Percentiles rank a stretch among this genome's conserved stretches.
phyloP scores from a whole-genome alignment of 2,329 filamentous ascomycete genomes.

The Monosporascus sp. region DNA sequence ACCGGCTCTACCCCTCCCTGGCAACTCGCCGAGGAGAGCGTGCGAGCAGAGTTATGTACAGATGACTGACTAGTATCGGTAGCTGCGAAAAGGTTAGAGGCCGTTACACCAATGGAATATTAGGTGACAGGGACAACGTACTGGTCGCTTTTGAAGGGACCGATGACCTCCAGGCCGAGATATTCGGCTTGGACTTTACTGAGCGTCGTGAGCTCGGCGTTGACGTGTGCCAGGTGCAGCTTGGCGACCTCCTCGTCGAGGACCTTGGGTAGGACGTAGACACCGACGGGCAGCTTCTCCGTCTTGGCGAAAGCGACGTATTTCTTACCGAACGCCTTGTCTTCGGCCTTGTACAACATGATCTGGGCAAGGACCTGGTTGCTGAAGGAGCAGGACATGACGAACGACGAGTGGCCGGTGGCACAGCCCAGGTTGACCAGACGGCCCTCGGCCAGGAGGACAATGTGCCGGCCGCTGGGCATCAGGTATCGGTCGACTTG shows the following conservation, averaged over 20 bases:
- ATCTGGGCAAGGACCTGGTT: slow-evolving; percentile 99
- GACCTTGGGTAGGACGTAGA: slow-evolving; percentile 98
- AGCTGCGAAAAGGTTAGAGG: slow-evolving; percentile 37
- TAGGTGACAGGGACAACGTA: slow-evolving; percentile 42
- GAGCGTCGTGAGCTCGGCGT: slow-evolving; percentile 87
- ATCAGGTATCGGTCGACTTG: slow-evolving; percentile 98
- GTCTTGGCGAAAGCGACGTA: slow-evolving; percentile 93
- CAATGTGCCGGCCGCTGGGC: slow-evolving; percentile 91
- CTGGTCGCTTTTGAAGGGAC: slow-evolving; percentile 95
- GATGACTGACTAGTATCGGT: slow-evolving; percentile 58
- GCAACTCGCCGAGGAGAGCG: slow-evolving; percentile 1
- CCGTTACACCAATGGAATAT: background rate
- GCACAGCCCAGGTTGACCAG: slow-evolving; percentile 99
- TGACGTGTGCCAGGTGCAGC: slow-evolving; percentile 89
- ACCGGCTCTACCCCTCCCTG: slow-evolving; percentile 11
- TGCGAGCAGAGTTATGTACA: slow-evolving; percentile 19
- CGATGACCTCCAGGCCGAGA: slow-evolving; percentile 77
- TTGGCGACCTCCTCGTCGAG: slow-evolving; percentile 97
- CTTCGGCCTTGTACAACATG: slow-evolving; percentile 90
- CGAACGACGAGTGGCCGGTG: slow-evolving; percentile 98
- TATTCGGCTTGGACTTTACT: slow-evolving; percentile 88
- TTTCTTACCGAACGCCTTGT: slow-evolving; percentile 84
- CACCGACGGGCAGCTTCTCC: slow-evolving; percentile 83
- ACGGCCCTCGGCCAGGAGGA: slow-evolving; percentile 96
- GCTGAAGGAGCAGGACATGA: slow-evolving; percentile 99